Evolutionary conservation across 345 rosid genomes (phyloP).

Genomic region (Brassica rapa): DNA sequence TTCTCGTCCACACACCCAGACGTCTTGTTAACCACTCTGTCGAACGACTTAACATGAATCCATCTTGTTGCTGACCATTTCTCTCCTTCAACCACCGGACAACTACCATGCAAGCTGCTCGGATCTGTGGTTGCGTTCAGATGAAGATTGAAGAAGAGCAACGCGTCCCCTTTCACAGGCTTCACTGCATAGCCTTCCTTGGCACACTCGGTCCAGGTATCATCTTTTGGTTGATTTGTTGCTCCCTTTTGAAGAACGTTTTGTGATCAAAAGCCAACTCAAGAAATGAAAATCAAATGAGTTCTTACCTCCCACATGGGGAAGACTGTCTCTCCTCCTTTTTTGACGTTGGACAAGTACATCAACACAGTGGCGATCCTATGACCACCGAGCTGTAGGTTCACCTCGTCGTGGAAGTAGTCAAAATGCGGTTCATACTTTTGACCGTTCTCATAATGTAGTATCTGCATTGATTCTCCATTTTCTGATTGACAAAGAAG

Average conservation of each 20-base stretch:
- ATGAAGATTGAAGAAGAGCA: slow-evolving; percentile 91
- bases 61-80: slow-evolving; percentile 98
- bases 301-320: slow-evolving; percentile 64
- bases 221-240: slow-evolving; percentile 57
- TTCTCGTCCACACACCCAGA: slow-evolving; percentile 59
- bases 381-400: slow-evolving; percentile 76
- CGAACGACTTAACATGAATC: slow-evolving; percentile 85
- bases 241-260: slow-evolving; percentile 41
- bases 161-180: slow-evolving; percentile 84
- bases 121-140: slow-evolving; percentile 68
- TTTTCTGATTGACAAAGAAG: slow-evolving; percentile 58
- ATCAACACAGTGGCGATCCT: slow-evolving; percentile 89
- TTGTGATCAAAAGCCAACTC: slow-evolving; percentile 21
- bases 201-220: slow-evolving; percentile 86
- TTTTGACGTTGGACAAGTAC: slow-evolving; percentile 76
- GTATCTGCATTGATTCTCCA: slow-evolving; percentile 84
- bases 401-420: slow-evolving; percentile 71
- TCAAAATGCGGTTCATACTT: slow-evolving; percentile 95
- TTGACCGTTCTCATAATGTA: slow-evolving; percentile 85
- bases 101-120: slow-evolving; percentile 81
- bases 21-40: neutral
- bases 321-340: slow-evolving; percentile 94
- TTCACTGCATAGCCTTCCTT: slow-evolving; percentile 88
- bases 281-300: neutral
- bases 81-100: slow-evolving; percentile 94